A percentile compares a stretch with the other conserved stretches of the same genome.
phyloP scores from a whole-genome alignment of 2,329 filamentous ascomycete species.

The Fusarium pseudonygamai region DNA sequence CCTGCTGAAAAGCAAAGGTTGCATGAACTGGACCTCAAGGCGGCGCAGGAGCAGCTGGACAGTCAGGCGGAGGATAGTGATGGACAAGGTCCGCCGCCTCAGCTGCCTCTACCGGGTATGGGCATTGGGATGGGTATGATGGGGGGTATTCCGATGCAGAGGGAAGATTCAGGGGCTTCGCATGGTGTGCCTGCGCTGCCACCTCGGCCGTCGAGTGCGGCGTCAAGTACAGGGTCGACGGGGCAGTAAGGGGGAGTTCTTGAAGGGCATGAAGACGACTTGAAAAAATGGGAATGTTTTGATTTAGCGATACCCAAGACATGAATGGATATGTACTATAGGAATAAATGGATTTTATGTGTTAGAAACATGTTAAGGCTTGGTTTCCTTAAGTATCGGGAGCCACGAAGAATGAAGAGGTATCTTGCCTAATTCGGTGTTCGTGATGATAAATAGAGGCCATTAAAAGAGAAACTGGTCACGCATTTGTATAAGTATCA shows the following conservation, averaged over 20 bases:
- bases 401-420: not conserved
- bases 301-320: constrained; percentile 45
- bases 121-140: constrained; percentile 43
- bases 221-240: constrained; percentile 56
- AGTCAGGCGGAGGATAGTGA: constrained; percentile 49
- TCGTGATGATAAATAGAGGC: too few species aligned
- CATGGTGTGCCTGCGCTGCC: constrained; percentile 45
- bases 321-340: constrained; percentile 40
- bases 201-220: constrained; percentile 51
- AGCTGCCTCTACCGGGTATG: constrained; percentile 36
- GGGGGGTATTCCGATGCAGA: constrained; percentile 53
- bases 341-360: constrained; percentile 19
- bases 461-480: too few species aligned
- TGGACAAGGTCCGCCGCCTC: constrained; percentile 37
- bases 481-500: not conserved
- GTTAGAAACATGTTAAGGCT: not conserved
- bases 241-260: constrained; percentile 45
- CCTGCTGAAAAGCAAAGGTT: constrained; percentile 67
- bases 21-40: constrained; percentile 59
- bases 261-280: not conserved
- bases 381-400: not conserved
- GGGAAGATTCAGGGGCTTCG: constrained; percentile 45
- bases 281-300: constrained; percentile 32
- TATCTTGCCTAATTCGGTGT: not conserved
- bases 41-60: constrained; percentile 52